phyloP scores from a whole-genome alignment of 2,329 filamentous ascomycete genomes.

The Nothophoma quercina region DNA sequence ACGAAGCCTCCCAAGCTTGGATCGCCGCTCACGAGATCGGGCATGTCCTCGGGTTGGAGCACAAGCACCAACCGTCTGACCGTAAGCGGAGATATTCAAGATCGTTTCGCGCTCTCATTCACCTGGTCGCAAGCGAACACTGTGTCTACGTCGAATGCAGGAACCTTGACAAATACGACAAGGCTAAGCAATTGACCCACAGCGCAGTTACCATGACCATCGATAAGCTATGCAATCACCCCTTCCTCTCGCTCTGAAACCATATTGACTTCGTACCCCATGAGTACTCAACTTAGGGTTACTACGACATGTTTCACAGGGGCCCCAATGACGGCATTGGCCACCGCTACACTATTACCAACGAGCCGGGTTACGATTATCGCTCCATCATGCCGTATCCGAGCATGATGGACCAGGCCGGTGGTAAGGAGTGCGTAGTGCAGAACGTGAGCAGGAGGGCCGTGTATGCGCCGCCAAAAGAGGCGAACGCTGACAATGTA shows the following conservation, averaged over 20 bases:
- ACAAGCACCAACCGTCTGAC: conserved; percentile 12
- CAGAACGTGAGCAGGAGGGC: background rate
- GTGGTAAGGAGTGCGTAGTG: background rate
- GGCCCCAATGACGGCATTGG: background rate
- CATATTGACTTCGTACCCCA: background rate
- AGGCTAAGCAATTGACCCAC: background rate
- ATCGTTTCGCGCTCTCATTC: too few relatives aligned
- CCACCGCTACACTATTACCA: background rate
- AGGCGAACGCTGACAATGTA: conserved; percentile 1
- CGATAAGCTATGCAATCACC: background rate
- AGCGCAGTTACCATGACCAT: background rate
- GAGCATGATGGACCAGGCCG: background rate
- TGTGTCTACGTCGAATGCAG: conserved; percentile 8
- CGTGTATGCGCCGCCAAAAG: background rate
- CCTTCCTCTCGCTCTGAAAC: background rate
- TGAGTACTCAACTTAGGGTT: background rate
- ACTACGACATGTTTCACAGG: background rate
- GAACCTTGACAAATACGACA: background rate
- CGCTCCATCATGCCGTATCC: conserved; percentile 18
- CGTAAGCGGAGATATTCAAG: too few relatives aligned
- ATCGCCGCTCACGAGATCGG: conserved; percentile 15
- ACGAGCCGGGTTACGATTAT: background rate
- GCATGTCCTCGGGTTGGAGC: conserved; percentile 9
- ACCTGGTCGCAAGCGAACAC: background rate
- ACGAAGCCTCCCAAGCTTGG: background rate